Evolutionary conservation across 805 yeast genomes (phyloP), one percentile per base, ranked within the genome.

Genomic region (Zygosaccharomyces gambellarensis): DNA sequence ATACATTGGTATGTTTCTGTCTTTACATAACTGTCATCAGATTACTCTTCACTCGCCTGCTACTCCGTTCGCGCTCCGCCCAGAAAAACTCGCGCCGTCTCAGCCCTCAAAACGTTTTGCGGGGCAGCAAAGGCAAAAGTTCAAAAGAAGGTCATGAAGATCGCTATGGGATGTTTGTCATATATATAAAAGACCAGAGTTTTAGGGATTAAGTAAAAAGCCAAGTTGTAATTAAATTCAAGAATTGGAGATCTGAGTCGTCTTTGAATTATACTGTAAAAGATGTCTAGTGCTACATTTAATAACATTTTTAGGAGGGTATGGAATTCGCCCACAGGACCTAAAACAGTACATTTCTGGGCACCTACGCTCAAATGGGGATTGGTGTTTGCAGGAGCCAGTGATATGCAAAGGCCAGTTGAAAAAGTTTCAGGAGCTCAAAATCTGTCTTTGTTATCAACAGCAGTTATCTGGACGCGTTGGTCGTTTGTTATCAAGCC

Each of bases 321-420:
- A 64, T 66, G 88, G 65, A 80, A 83, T 60, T 83, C 96, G 14
- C 95, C 86, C 66, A 88, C 99, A 17, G 99, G 99, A 29, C 99
- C 99, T 36, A 83, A 73, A 66, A 92, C 99, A n/a, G 90, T 94
- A 49, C 99, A 92, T 67, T 92, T 92, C 71, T 92, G 99, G 99
- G 85, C 85, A 4, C 85, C 85, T 9, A 79, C 80, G 39, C 63
- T 81, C 68, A 81, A 81, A 63, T 92, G 99, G 99, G 77, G 87
- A 12, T 76, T 92, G 53, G 98, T 94, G 27, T 60, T 89, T 59
- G 99, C 99, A 12, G 98, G 99, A 50, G 75, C 88, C 54, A 83
- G 78, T 63, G 99, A 92, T 69, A 73, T 85, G 54, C 76, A 80
- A 55, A 83, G 98, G 72, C 98, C 99, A 1, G 96, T 89, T 36